phyloP scores from a whole-genome alignment of 441 rosid genomes.

The Adansonia grandidieri region DNA sequence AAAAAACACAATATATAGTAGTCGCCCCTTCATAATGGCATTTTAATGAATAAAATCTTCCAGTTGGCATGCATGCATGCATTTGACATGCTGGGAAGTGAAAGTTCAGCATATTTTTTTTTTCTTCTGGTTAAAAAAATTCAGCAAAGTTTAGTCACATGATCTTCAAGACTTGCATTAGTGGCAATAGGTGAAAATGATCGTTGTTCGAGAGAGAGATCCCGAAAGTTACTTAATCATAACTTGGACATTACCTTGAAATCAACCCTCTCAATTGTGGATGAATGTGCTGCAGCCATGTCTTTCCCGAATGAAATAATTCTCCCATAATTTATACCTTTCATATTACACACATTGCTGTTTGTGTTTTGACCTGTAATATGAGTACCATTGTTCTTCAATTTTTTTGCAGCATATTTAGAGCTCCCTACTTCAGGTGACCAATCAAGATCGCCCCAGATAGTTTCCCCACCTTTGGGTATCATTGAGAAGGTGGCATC shows the following conservation, averaged over 20 bases:
- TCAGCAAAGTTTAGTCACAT: not conserved
- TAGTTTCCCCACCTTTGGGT: slow-evolving; percentile 55
- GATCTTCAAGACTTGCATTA: not conserved
- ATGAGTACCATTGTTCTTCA: slow-evolving; percentile 29
- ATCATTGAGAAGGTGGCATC: slow-evolving; percentile 58
- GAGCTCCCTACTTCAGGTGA: slow-evolving; percentile 48
- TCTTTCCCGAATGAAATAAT: slow-evolving; percentile 54
- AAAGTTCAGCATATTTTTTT: not conserved
- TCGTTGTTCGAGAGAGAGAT: not conserved
- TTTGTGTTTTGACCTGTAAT: slow-evolving; percentile 24
- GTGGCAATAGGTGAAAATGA: not conserved
- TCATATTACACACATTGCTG: slow-evolving; percentile 13
- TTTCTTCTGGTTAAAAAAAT: not conserved
- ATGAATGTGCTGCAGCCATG: slow-evolving; percentile 35
- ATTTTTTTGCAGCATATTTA: slow-evolving; percentile 19
- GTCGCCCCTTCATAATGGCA: not conserved
- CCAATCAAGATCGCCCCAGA: slow-evolving; percentile 61
- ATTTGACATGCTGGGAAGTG: not conserved
- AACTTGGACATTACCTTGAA: slow-evolving; percentile 42
- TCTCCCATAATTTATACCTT: slow-evolving; percentile 48
- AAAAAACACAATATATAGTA: not conserved
- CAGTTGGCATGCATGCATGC: not conserved
- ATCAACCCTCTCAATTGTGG: slow-evolving; percentile 43
- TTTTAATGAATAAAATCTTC: slow-evolving; percentile 11
- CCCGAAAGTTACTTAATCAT: not conserved